These are phyloP conservation scores for Trichosporon asahii DNA, from an alignment of 1,284 basidiomycete genomes.

Conservation along the genomic window DNA sequence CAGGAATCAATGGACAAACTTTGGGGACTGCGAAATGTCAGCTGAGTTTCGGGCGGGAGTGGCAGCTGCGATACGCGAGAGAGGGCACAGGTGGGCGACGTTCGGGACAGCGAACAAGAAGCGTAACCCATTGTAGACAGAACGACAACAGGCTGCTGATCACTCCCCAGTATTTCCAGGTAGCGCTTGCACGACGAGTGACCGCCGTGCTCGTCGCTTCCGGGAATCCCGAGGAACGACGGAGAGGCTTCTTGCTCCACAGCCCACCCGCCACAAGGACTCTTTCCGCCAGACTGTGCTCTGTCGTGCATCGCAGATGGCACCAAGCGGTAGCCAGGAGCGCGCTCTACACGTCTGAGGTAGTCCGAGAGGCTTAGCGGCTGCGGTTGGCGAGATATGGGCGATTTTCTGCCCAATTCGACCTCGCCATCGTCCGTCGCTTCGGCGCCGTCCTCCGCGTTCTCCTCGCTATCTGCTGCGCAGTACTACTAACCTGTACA, in stretches of 20 bases:
- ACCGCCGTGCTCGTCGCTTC: neutral
- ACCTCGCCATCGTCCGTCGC: neutral
- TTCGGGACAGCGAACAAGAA: neutral
- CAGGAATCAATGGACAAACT: conserved; percentile 20
- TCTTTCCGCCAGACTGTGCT: neutral
- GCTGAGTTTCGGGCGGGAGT: neutral
- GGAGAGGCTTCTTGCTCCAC: neutral
- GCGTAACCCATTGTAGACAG: neutral
- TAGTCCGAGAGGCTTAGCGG: neutral
- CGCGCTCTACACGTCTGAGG: neutral
- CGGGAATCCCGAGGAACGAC: neutral
- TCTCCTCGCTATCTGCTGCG: neutral
- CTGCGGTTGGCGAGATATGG: neutral
- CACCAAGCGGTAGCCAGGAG: neutral
- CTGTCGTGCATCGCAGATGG: neutral
- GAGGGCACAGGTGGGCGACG: neutral
- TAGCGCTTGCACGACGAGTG: too few relatives aligned
- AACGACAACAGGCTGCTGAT: too few relatives aligned
- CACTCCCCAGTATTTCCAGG: too few relatives aligned
- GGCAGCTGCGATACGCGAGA: neutral
- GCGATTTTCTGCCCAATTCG: neutral
- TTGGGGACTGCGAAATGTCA: conserved; percentile 32
- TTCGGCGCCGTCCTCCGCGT: neutral
- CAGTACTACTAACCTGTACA: conserved; percentile 29
- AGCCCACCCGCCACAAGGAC: too few relatives aligned